phyloP scores from a whole-genome alignment of 1,139 yeast species.

The Sugiyamaella novakii region DNA sequence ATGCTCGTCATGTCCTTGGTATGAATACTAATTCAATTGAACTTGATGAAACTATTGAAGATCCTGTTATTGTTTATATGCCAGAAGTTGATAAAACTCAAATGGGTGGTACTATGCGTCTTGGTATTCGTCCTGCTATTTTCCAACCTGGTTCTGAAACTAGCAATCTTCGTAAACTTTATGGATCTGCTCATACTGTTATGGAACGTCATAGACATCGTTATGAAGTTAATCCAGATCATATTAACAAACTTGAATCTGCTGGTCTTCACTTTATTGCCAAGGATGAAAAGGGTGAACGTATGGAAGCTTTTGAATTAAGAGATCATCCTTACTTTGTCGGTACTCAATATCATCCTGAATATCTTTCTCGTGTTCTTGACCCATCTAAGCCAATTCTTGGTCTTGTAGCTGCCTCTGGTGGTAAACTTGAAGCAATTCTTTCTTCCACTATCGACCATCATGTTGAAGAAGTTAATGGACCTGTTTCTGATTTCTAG shows the following conservation, averaged over 20 bases:
- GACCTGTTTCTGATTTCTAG: slow-evolving; percentile 15
- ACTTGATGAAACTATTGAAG: slow-evolving; percentile 64
- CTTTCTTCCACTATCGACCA: slow-evolving; percentile 9
- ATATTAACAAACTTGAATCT: slow-evolving; percentile 67
- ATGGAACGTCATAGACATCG: slow-evolving; percentile 98
- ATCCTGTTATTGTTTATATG: slow-evolving; percentile 93
- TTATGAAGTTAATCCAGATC: slow-evolving; percentile 90
- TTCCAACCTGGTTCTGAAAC: slow-evolving; percentile 71
- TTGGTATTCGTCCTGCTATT: slow-evolving; percentile 87
- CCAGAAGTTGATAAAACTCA: slow-evolving; percentile 96
- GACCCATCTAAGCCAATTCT: slow-evolving; percentile 96
- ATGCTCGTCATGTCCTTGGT: slow-evolving; percentile 79
- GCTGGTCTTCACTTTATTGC: slow-evolving; percentile 89
- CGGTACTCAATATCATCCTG: slow-evolving; percentile 98
- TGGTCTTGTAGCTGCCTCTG: slow-evolving; percentile 92
- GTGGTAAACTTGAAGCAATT: slow-evolving; percentile 64
- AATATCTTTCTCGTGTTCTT: slow-evolving; percentile 90
- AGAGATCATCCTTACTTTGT: slow-evolving; percentile 82
- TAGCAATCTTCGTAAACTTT: slow-evolving; percentile 75
- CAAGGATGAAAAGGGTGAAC: slow-evolving; percentile 81
- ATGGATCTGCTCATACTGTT: slow-evolving; percentile 70
- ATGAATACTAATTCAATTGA: slow-evolving; percentile 80
- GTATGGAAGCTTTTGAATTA: slow-evolving; percentile 94
- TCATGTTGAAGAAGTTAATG: slow-evolving; percentile 9
- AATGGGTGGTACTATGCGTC: slow-evolving; percentile 98